Conservation (phyloP, 495 filamentous ascomycete genomes). For the Chlorociboria aeruginascens region DNA sequence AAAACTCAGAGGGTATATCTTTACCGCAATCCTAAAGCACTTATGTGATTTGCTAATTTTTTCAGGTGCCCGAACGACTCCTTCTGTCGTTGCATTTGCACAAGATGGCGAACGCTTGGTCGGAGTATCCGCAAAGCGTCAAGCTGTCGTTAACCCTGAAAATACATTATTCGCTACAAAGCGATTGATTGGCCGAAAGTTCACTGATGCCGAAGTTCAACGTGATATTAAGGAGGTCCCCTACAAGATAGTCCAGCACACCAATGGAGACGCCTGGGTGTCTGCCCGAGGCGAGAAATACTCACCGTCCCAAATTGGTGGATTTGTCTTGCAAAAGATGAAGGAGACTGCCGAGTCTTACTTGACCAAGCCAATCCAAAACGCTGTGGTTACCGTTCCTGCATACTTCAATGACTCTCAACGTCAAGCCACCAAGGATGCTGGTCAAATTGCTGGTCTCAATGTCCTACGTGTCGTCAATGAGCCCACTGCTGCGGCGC, state of each 20-base stretch:
- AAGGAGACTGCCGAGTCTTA: slow-evolving; percentile 94
- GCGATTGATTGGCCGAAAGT: slow-evolving; percentile 98
- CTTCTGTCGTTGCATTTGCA: slow-evolving; percentile 93
- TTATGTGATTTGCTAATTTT: slow-evolving; percentile 7
- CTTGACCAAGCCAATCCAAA: slow-evolving; percentile 79
- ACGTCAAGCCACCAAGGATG: slow-evolving; percentile 96
- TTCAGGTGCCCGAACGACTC: slow-evolving; percentile 84
- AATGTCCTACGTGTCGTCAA: slow-evolving; percentile 96
- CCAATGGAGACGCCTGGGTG: slow-evolving; percentile 96
- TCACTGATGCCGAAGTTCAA: slow-evolving; percentile 90
- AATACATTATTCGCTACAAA: slow-evolving; percentile 99
- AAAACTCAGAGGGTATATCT: slow-evolving; percentile 81
- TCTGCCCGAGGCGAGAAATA: slow-evolving; percentile 93
- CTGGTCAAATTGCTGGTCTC: slow-evolving; percentile 88
- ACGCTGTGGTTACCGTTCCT: slow-evolving; percentile 91
- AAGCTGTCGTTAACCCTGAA: slow-evolving; percentile 98
- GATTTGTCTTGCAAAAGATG: slow-evolving; percentile 96
- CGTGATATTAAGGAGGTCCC: slow-evolving; percentile 97
- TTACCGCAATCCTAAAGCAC: slow-evolving; percentile 1
- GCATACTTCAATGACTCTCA: slow-evolving; percentile 98
- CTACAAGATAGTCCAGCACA: slow-evolving; percentile 98
- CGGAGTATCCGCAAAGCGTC: slow-evolving; percentile 96
- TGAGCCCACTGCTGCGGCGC: slow-evolving; percentile 88
- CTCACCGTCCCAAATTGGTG: slow-evolving; percentile 96
- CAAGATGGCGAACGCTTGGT: slow-evolving; percentile 96